These are phyloP conservation scores for Omphalotus olearius DNA, from an alignment of 1,284 basidiomycete species.

Conservation along the genomic window DNA sequence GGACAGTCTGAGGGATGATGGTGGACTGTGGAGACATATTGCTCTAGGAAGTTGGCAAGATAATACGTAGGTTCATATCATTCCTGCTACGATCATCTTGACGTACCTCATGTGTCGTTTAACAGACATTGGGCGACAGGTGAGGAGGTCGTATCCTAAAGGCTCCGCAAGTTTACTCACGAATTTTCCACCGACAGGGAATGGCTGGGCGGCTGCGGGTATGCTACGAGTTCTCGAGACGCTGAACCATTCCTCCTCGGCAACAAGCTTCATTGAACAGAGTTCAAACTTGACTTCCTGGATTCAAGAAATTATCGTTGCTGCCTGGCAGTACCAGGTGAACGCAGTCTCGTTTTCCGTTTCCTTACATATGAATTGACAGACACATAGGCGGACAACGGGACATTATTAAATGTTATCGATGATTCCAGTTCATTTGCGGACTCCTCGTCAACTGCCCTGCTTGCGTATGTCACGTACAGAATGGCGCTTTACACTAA, in stretches of 20 bases:
- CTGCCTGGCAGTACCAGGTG: slow-evolving; percentile 47
- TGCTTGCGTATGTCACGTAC: slow-evolving; percentile 51
- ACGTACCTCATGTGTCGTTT: background rate
- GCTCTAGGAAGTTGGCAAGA: slow-evolving; percentile 41
- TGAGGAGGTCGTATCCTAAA: slow-evolving; percentile 14
- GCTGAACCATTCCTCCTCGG: slow-evolving; percentile 42
- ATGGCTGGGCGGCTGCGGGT: slow-evolving; percentile 67
- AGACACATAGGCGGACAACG: slow-evolving; percentile 31
- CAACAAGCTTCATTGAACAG: slow-evolving; percentile 35
- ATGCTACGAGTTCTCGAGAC: slow-evolving; percentile 61
- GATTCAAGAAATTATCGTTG: slow-evolving; percentile 54
- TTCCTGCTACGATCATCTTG: background rate
- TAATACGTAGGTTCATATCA: slow-evolving; percentile 23
- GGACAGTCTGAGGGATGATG: slow-evolving; percentile 36
- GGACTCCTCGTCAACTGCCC: slow-evolving; percentile 48
- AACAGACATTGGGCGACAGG: slow-evolving; percentile 47
- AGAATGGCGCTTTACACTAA: slow-evolving; percentile 35
- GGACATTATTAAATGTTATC: slow-evolving; percentile 50
- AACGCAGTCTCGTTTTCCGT: slow-evolving; percentile 8
- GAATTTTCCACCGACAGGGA: slow-evolving; percentile 33
- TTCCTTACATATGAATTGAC: slow-evolving; percentile 3
- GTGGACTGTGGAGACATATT: slow-evolving; percentile 54
- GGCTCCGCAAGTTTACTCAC: background rate
- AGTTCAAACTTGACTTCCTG: slow-evolving; percentile 47
- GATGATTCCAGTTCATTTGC: slow-evolving; percentile 43